Evolutionary conservation across 176 grass and related monocot genomes (phyloP).

Genomic region (Triticum dicoccoides): DNA sequence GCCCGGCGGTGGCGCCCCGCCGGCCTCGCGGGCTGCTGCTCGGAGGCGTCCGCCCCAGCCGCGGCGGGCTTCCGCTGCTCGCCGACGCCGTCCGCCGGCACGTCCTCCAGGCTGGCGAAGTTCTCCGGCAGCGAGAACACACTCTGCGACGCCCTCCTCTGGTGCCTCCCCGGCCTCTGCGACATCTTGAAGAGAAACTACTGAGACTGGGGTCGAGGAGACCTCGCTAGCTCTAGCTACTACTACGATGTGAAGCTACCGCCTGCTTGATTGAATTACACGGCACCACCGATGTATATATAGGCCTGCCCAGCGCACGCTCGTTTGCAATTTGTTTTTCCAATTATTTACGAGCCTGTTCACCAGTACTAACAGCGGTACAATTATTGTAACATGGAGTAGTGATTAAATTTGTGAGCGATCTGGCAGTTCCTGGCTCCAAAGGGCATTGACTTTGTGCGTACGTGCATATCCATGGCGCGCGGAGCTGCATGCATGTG

Average conservation of each 20-base stretch:
- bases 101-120: constrained; percentile 67
- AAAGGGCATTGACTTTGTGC: constrained; percentile 38
- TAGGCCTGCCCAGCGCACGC: constrained; percentile 27
- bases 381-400: neutral
- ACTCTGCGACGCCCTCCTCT: constrained; percentile 81
- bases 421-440: constrained; percentile 23
- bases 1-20: constrained; percentile 48
- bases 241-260: neutral
- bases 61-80: constrained; percentile 51
- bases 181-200: constrained; percentile 37
- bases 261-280: neutral
- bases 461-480: constrained; percentile 5
- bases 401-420: neutral
- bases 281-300: constrained; percentile 4
- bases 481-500: constrained; percentile 23
- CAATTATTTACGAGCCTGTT: neutral
- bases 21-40: constrained; percentile 43
- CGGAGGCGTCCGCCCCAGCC: constrained; percentile 30
- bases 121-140: constrained; percentile 84
- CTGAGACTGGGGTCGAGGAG: neutral
- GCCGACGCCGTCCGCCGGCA: constrained; percentile 19
- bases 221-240: neutral
- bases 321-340: neutral
- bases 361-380: neutral
- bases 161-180: constrained; percentile 68